Percentiles rank a stretch among this genome's conserved stretches.
These are phyloP conservation scores for Thalassiosira gravida DNA, from an alignment of 352 stramenopile species.

Conservation along the genomic window DNA sequence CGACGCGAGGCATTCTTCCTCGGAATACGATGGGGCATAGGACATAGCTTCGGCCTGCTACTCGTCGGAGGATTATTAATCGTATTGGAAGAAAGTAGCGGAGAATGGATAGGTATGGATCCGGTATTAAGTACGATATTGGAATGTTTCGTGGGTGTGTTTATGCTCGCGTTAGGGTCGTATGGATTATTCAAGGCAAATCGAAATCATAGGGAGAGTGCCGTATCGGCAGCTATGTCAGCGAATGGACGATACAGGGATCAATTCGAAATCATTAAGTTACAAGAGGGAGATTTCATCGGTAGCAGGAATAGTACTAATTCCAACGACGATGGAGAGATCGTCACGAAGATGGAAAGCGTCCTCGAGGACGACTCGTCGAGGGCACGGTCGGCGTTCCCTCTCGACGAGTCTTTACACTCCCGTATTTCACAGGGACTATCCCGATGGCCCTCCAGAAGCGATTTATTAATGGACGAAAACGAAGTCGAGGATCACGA, in stretches of 20 bases:
- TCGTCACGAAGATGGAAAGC: not conserved
- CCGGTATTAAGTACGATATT: conserved; percentile 45
- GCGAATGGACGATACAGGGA: not conserved
- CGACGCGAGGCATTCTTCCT: conserved; percentile 86
- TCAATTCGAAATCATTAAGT: too few species aligned
- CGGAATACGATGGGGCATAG: conserved; percentile 89
- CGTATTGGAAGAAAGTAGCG: conserved; percentile 76
- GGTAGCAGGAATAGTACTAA: too few species aligned
- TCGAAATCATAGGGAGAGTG: conserved; percentile 28
- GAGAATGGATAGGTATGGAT: conserved; percentile 55
- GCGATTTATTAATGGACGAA: too few species aligned
- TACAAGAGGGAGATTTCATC: too few species aligned
- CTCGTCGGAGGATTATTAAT: conserved; percentile 84
- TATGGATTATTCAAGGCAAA: conserved; percentile 54
- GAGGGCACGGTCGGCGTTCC: too few species aligned
- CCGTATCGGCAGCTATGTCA: too few species aligned
- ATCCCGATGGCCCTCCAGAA: too few species aligned
- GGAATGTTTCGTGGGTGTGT: conserved; percentile 74
- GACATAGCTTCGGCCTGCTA: conserved; percentile 88
- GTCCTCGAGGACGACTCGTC: conserved; percentile 9
- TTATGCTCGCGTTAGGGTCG: conserved; percentile 69
- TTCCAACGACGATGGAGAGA: not conserved
- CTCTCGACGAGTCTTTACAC: too few species aligned
- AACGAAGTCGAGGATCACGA: too few species aligned
- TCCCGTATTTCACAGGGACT: too few species aligned